Evolutionary conservation across 805 yeast genomes (phyloP).

Genomic region (Sugiyamaella americana): DNA sequence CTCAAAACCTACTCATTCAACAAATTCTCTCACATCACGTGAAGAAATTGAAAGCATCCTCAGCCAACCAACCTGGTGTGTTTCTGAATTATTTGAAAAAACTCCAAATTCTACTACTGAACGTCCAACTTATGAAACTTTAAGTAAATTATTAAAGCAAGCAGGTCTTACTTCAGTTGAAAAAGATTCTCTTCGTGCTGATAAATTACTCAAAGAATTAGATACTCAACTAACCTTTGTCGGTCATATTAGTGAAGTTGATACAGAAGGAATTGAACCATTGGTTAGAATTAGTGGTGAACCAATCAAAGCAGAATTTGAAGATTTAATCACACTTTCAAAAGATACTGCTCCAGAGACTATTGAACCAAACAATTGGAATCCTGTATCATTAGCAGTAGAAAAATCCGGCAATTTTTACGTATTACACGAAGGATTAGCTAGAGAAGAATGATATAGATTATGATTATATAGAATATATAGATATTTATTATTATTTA

Average conservation of each 20-base stretch:
- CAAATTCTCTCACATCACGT: conserved; percentile 10
- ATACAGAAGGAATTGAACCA: conserved; percentile 32
- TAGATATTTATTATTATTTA: too few species aligned
- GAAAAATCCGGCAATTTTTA: conserved; percentile 24
- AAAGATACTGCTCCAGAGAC: conserved; percentile 14
- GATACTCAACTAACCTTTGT: conserved; percentile 35
- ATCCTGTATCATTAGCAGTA: conserved; percentile 25
- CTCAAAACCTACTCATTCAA: too few species aligned
- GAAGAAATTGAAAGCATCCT: conserved; percentile 17
- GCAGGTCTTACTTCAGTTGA: conserved; percentile 23
- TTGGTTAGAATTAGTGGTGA: conserved; percentile 26
- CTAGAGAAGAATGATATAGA: conserved; percentile 14
- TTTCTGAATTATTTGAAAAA: conserved; percentile 23
- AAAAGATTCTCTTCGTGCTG: conserved; percentile 13
- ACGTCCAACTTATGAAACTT: conserved; percentile 21
- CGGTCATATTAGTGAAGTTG: conserved; percentile 32
- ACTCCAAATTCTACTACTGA: conserved; percentile 18
- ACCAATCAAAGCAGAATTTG: conserved; percentile 8
- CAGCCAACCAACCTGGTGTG: conserved; percentile 27
- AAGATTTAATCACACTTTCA: conserved; percentile 15
- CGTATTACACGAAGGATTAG: conserved; percentile 25
- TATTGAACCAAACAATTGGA: conserved; percentile 22
- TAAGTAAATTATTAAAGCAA: conserved; percentile 26
- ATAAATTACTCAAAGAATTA: conserved; percentile 25
- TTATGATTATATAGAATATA: too few species aligned